A percentile compares a stretch with the other conserved stretches of the same genome.
Evolutionary conservation across 2,329 filamentous ascomycete species (phyloP).

Genomic region (Penicillium sp.): DNA sequence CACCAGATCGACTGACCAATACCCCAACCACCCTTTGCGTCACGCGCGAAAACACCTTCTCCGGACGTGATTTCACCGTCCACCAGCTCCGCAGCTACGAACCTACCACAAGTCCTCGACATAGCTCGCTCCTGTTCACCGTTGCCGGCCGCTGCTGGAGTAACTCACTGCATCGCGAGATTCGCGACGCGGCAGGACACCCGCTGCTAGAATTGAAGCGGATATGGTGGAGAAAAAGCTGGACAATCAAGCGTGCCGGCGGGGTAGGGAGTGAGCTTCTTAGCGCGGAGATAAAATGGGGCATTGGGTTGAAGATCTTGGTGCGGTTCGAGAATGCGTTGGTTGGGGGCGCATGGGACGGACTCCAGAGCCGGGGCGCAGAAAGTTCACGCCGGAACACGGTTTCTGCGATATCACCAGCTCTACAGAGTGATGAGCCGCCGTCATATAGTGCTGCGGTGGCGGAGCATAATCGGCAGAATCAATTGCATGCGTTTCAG

Average conservation of each 20-base stretch:
- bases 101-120: conserved; percentile 11
- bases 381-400: no score
- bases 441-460: conserved; percentile 12
- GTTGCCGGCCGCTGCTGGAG: conserved; percentile 17
- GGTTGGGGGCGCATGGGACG: neutral
- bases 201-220: conserved; percentile 16
- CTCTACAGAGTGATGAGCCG: no score
- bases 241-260: conserved; percentile 14
- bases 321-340: conserved; percentile 18
- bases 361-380: no score
- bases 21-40: conserved; percentile 20
- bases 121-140: conserved; percentile 14
- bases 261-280: conserved; percentile 11
- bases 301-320: conserved; percentile 9
- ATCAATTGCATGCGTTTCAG: neutral
- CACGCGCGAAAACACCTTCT: conserved; percentile 11
- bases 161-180: conserved; percentile 13
- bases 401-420: no score
- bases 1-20: conserved; percentile 20
- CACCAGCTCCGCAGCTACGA: conserved; percentile 17
- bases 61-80: conserved; percentile 12
- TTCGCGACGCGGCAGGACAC: conserved; percentile 9
- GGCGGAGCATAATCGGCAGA: neutral
- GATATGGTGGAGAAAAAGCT: conserved; percentile 15
- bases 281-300: conserved; percentile 12